Conservation (phyloP, 2,329 filamentous ascomycete genomes). For the Fusarium tanahbumbuense region DNA sequence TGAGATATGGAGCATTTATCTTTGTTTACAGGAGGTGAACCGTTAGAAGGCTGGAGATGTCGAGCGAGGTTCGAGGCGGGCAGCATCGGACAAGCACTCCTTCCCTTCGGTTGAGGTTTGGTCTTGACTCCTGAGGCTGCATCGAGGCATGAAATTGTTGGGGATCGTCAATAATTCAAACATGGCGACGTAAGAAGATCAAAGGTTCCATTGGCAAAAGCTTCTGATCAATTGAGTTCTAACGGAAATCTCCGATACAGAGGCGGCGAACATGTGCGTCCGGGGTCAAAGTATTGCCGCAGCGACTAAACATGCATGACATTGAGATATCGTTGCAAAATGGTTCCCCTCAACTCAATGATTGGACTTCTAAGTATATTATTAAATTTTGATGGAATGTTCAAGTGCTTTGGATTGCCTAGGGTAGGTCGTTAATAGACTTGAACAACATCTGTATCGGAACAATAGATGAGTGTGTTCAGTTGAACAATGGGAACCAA, state of each 20-base stretch:
- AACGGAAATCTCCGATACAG: conserved; percentile 1
- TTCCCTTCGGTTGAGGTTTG: background rate
- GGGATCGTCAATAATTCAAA: background rate
- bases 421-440: background rate
- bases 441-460: background rate
- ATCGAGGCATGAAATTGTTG: background rate
- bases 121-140: background rate
- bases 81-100: background rate
- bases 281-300: background rate
- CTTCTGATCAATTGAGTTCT: background rate
- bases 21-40: background rate
- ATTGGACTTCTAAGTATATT: background rate
- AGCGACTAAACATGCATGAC: background rate
- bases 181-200: background rate
- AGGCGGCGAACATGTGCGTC: background rate
- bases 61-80: background rate
- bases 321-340: background rate
- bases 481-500: background rate
- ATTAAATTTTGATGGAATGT: too few species aligned
- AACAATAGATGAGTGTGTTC: background rate
- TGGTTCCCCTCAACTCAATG: background rate
- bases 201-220: background rate
- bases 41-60: background rate
- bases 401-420: background rate
- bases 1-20: background rate